These are phyloP conservation scores for Neurospora sp. DNA, from an alignment of 495 filamentous ascomycete genomes.

Conservation along the genomic window DNA sequence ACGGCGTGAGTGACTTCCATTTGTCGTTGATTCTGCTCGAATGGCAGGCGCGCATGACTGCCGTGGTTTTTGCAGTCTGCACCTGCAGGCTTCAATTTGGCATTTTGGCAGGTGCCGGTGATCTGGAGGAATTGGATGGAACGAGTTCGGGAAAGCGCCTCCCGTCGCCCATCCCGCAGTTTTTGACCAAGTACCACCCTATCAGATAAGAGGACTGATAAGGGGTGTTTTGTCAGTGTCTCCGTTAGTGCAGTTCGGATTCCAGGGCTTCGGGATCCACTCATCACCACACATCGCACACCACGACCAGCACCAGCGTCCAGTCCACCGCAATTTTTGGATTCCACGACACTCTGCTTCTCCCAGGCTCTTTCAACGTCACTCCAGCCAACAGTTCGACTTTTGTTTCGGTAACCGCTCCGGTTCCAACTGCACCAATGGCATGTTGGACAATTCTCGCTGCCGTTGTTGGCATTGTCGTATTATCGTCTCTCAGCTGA, in stretches of 20 bases:
- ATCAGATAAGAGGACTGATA: neutral
- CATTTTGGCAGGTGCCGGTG: neutral
- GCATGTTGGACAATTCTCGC: neutral
- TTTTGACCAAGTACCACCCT: neutral
- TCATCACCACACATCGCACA: neutral
- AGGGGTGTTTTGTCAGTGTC: neutral
- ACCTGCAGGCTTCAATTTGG: neutral
- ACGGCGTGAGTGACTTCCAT: neutral
- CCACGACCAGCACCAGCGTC: neutral
- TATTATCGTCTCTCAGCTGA: neutral
- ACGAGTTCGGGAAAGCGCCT: neutral
- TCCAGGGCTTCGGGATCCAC: neutral
- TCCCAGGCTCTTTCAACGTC: neutral
- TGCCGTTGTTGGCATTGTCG: neutral
- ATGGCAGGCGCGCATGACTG: neutral
- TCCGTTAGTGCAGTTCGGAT: neutral
- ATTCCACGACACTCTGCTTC: neutral
- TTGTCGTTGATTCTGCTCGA: neutral
- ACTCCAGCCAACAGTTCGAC: neutral
- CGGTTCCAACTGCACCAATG: neutral
- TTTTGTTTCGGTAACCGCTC: neutral
- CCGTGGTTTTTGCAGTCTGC: neutral
- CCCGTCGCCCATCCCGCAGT: neutral
- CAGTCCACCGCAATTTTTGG: neutral
- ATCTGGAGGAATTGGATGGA: neutral